Percentiles rank a stretch among this genome's conserved stretches.
Conservation (phyloP, 441 rosid genomes). For the Gossypium laxum region DNA sequence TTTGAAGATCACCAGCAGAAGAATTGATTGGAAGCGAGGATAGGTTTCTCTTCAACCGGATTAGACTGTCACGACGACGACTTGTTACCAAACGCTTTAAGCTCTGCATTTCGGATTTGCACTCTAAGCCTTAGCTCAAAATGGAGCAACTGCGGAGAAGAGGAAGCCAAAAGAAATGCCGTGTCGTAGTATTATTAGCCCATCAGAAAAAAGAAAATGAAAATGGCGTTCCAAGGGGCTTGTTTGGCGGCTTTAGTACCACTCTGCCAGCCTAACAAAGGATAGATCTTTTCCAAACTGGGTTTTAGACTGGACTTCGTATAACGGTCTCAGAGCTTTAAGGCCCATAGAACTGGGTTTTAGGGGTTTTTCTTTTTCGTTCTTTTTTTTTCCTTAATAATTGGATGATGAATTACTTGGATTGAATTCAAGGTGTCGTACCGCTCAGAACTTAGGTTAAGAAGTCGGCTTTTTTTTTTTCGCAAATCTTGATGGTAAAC, state of each 20-base stretch:
- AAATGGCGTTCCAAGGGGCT: constrained; percentile 1
- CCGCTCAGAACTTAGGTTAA: no score
- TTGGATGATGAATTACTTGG: no score
- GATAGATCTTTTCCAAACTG: constrained; percentile 20
- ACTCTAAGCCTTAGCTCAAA: constrained; percentile 17
- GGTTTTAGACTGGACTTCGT: constrained; percentile 13
- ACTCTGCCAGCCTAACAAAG: no score
- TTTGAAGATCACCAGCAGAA: constrained; percentile 33
- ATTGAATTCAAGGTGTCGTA: no score
- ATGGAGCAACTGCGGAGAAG: constrained; percentile 7
- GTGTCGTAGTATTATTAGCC: neutral
- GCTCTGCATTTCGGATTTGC: constrained; percentile 26
- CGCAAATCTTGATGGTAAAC: neutral
- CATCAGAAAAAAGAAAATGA: neutral
- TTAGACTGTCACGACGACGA: constrained; percentile 19
- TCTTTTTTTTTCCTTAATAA: no score
- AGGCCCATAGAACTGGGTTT: neutral
- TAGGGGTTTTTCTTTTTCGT: no score
- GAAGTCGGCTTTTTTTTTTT: no score
- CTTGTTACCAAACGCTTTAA: constrained; percentile 23
- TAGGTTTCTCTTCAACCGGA: constrained; percentile 22
- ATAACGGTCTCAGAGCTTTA: neutral
- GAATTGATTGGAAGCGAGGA: constrained; percentile 32
- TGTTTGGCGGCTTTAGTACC: neutral
- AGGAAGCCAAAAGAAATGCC: constrained; percentile 14